Percentiles rank a stretch among this genome's conserved stretches.
Conservation (phyloP, 352 stramenopile species). For the Globisporangium radiosum region DNA sequence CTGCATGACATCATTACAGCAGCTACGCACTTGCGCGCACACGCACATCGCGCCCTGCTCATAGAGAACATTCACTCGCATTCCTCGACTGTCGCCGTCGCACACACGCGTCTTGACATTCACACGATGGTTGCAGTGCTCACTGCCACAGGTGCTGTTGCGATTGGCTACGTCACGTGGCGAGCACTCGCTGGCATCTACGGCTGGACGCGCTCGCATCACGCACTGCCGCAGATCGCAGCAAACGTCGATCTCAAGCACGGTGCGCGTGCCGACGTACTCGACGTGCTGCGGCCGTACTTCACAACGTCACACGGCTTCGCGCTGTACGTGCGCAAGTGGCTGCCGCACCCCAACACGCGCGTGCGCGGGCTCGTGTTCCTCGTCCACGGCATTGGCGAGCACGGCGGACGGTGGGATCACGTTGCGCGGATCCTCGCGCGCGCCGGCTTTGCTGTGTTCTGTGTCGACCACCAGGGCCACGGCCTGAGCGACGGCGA, state of each 20-base stretch:
- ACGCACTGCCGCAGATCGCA: conserved; percentile 15
- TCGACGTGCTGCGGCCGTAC: conserved; percentile 20
- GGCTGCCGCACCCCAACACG: conserved; percentile 22
- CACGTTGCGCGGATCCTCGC: conserved; percentile 33
- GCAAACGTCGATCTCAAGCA: conserved; percentile 1
- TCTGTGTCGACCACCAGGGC: conserved; percentile 52
- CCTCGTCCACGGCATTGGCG: conserved; percentile 47
- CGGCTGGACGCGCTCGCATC: conserved; percentile 7
- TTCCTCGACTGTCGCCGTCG: too few relatives aligned
- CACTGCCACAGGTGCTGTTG: conserved; percentile 8
- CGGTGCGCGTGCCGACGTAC: not conserved
- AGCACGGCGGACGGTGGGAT: conserved; percentile 46
- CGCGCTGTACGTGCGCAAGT: conserved; percentile 39
- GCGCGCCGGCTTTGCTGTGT: conserved; percentile 37
- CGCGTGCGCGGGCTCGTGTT: conserved; percentile 34
- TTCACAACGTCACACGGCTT: conserved; percentile 34
- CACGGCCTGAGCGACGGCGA: conserved; percentile 57
- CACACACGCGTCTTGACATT: not conserved
- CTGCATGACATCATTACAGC: too few relatives aligned
- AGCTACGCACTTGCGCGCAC: too few relatives aligned
- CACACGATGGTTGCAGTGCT: conserved; percentile 11
- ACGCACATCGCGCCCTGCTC: too few relatives aligned
- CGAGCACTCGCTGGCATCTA: conserved; percentile 5
- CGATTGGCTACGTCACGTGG: conserved; percentile 15
- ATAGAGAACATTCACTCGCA: too few relatives aligned